These are phyloP conservation scores for Usnea hakonensis DNA, from an alignment of 495 filamentous ascomycete genomes.

Conservation along the genomic window DNA sequence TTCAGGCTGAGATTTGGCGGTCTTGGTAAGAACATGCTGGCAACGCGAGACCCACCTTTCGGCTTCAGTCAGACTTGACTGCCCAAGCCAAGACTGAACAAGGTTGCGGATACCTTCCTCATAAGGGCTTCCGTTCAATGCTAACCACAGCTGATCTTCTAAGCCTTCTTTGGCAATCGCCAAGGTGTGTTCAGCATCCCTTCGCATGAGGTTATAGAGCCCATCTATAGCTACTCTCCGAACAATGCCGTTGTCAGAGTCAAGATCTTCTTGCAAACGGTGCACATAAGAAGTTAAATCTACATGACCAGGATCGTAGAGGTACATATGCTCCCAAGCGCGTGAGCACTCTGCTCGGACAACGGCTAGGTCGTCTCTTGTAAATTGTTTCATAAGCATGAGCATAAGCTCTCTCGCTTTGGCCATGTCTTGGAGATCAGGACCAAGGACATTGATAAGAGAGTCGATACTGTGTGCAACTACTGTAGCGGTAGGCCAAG, in stretches of 20 bases:
- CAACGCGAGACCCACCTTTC: slow-evolving; percentile 78
- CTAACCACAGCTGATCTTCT: slow-evolving; percentile 87
- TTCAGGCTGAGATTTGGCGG: slow-evolving; percentile 53
- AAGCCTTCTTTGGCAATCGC: slow-evolving; percentile 62
- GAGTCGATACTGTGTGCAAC: slow-evolving; percentile 89
- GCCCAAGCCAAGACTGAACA: slow-evolving; percentile 82
- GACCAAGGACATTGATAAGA: slow-evolving; percentile 89
- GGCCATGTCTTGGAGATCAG: slow-evolving; percentile 87
- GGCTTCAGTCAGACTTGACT: slow-evolving; percentile 72
- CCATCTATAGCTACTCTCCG: slow-evolving; percentile 78
- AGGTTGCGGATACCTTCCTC: slow-evolving; percentile 73
- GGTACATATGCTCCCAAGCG: slow-evolving; percentile 82
- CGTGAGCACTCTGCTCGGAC: slow-evolving; percentile 68
- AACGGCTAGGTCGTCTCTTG: slow-evolving; percentile 65
- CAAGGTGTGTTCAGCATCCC: slow-evolving; percentile 74
- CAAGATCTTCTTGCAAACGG: slow-evolving; percentile 67
- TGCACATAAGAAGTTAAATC: slow-evolving; percentile 77
- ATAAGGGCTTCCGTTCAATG: slow-evolving; percentile 66
- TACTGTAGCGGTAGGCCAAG: slow-evolving; percentile 68
- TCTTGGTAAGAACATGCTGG: slow-evolving; percentile 79
- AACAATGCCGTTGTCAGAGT: slow-evolving; percentile 56
- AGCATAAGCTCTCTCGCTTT: slow-evolving; percentile 88
- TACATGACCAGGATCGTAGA: slow-evolving; percentile 84
- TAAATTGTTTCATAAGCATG: slow-evolving; percentile 75
- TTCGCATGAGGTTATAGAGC: slow-evolving; percentile 89